phyloP scores from a whole-genome alignment of 768 basidiomycete species.

The Pleurotus cornucopiae region DNA sequence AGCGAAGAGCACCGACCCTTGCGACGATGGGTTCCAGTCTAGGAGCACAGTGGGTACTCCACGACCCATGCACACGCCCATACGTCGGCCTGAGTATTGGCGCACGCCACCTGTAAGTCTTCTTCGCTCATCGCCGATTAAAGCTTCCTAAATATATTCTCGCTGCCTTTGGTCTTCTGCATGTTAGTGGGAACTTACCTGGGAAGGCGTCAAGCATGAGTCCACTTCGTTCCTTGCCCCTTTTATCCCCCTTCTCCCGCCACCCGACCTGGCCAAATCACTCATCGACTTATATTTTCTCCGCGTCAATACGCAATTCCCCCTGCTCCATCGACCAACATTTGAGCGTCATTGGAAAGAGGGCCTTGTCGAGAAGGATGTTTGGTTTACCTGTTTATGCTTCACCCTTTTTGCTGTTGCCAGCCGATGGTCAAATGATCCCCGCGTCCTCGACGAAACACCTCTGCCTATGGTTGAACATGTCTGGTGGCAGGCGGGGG shows the following conservation, averaged over 20 bases:
- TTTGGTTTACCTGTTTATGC: constrained; percentile 59
- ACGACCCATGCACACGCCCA: constrained; percentile 9
- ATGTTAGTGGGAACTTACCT: constrained; percentile 54
- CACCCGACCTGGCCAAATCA: constrained; percentile 48
- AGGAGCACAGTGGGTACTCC: constrained; percentile 14
- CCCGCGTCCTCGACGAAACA: constrained; percentile 42
- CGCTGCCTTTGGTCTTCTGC: not conserved
- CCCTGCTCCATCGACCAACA: constrained; percentile 67
- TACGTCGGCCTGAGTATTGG: constrained; percentile 52
- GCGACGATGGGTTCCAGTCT: constrained; percentile 4
- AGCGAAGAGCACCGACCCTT: constrained; percentile 13
- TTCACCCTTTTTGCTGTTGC: constrained; percentile 66
- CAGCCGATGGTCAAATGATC: constrained; percentile 61
- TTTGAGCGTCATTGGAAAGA: constrained; percentile 61
- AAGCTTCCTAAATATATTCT: not conserved
- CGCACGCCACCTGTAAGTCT: constrained; percentile 46
- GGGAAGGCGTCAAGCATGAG: constrained; percentile 40
- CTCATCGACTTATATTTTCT: constrained; percentile 71
- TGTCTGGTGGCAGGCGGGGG: constrained; percentile 54
- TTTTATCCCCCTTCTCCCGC: constrained; percentile 51
- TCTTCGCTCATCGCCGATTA: constrained; percentile 1
- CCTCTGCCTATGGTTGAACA: constrained; percentile 18
- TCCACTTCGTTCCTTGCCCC: constrained; percentile 24
- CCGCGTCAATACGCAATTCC: constrained; percentile 53
- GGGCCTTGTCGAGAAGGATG: constrained; percentile 47